phyloP scores from a whole-genome alignment of 2,329 filamentous ascomycete genomes.

The Sporothrix curviconia region DNA sequence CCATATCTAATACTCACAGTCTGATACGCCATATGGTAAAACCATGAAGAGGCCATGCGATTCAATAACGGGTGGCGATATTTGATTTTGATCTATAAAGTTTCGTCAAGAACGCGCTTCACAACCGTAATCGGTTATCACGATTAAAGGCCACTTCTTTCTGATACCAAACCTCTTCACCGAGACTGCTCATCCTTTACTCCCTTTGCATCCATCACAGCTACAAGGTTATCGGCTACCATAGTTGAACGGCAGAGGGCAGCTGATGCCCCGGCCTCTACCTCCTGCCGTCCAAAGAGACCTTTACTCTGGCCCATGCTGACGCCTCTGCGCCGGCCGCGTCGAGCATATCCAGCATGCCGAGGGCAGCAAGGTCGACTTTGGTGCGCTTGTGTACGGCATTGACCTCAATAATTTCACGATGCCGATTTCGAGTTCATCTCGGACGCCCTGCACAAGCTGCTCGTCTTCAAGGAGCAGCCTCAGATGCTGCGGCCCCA shows the following conservation, averaged over 20 bases:
- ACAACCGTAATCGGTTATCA: too few relatives aligned
- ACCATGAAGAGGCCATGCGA: too few relatives aligned
- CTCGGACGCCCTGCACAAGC: conserved; percentile 29
- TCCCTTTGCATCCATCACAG: too few relatives aligned
- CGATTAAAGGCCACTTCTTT: too few relatives aligned
- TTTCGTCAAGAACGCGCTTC: too few relatives aligned
- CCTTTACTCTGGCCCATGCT: conserved; percentile 24
- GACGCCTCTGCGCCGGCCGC: conserved; percentile 21
- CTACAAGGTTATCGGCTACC: conserved; percentile 23
- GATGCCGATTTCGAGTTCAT: conserved; percentile 29
- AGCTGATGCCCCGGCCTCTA: conserved; percentile 13
- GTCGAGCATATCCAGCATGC: conserved; percentile 24
- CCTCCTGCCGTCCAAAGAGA: conserved; percentile 16
- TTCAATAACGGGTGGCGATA: too few relatives aligned
- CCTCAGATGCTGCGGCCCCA: conserved; percentile 29
- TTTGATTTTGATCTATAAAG: too few relatives aligned
- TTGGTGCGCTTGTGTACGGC: conserved; percentile 30
- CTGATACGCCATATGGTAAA: too few relatives aligned
- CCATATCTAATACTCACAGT: too few relatives aligned
- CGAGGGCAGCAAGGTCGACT: conserved; percentile 27
- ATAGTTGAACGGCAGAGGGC: conserved; percentile 23
- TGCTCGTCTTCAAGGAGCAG: conserved; percentile 33
- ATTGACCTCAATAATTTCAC: conserved; percentile 32
- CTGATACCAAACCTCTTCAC: too few relatives aligned
- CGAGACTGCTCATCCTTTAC: neutral